Evolutionary conservation across 257 asterid species (phyloP).

Genomic region (Ocimum tenuiflorum): DNA sequence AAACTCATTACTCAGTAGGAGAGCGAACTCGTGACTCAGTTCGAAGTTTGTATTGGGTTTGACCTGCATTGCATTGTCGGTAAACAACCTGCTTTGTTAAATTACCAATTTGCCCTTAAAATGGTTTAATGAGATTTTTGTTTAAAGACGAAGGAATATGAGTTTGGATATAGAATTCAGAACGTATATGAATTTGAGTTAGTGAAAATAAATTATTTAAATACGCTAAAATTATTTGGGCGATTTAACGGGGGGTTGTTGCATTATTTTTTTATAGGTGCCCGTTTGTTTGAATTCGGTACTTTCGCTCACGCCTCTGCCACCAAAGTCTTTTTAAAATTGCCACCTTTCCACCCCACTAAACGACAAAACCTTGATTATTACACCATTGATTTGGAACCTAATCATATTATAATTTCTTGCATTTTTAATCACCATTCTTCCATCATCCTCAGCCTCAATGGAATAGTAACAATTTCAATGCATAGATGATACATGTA

Average conservation of each 20-base stretch:
- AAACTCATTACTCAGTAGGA: neutral
- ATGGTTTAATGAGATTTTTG: neutral
- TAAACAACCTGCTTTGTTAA: slow-evolving; percentile 33
- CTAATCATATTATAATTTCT: slow-evolving; percentile 10
- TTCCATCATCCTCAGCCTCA: neutral
- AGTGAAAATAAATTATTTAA: no score
- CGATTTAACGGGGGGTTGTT: no score
- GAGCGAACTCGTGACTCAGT: slow-evolving; percentile 25
- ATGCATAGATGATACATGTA: no score
- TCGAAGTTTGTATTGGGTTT: slow-evolving; percentile 17
- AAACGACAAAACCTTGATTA: slow-evolving; percentile 35
- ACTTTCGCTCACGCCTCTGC: slow-evolving; percentile 46
- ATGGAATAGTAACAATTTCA: no score
- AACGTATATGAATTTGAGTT: no score
- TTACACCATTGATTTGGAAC: no score
- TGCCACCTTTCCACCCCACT: slow-evolving; percentile 16
- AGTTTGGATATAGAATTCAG: no score
- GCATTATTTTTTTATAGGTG: slow-evolving; percentile 18
- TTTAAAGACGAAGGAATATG: no score
- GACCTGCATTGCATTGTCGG: slow-evolving; percentile 50
- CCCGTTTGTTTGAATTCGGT: slow-evolving; percentile 31
- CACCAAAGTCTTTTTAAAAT: slow-evolving; percentile 35
- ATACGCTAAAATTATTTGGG: no score
- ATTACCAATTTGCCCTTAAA: slow-evolving; percentile 36
- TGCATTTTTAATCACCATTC: slow-evolving; percentile 1